These are phyloP conservation scores for Malbranchea cinnamomea DNA, from an alignment of 2,329 filamentous ascomycete species.

Conservation along the genomic window DNA sequence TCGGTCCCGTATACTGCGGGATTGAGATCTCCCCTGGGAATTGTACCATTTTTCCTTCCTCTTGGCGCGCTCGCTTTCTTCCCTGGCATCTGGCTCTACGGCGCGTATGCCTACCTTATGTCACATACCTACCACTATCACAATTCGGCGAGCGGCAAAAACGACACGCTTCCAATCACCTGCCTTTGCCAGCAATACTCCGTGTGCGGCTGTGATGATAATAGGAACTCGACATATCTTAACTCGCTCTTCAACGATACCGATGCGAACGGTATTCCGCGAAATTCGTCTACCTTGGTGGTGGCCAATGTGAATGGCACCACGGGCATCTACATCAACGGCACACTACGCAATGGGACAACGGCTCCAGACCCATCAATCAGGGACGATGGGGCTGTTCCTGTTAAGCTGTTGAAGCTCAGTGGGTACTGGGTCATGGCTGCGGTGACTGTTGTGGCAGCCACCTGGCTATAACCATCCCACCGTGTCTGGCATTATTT, in stretches of 20 bases:
- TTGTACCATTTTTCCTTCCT: conserved; percentile 34
- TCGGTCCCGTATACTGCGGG: conserved; percentile 36
- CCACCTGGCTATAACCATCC: conserved; percentile 20
- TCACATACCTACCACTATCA: conserved; percentile 32
- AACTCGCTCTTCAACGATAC: conserved; percentile 28
- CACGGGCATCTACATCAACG: conserved; percentile 32
- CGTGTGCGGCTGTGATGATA: conserved; percentile 44
- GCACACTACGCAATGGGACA: conserved; percentile 31
- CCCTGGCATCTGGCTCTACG: conserved; percentile 41
- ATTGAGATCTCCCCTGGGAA: conserved; percentile 29
- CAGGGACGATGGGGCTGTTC: conserved; percentile 9
- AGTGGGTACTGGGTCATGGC: conserved; percentile 30
- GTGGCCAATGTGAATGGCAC: conserved; percentile 29
- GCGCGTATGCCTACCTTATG: conserved; percentile 42
- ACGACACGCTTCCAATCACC: conserved; percentile 37
- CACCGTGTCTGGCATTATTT: not conserved
- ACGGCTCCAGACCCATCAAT: conserved; percentile 20
- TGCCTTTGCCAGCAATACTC: conserved; percentile 42
- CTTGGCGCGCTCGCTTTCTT: conserved; percentile 33
- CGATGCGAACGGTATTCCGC: conserved; percentile 15
- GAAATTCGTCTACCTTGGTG: conserved; percentile 25
- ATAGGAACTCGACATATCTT: conserved; percentile 29
- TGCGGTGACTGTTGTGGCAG: conserved; percentile 20
- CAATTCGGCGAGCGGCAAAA: conserved; percentile 29
- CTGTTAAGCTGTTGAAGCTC: conserved; percentile 15